phyloP scores from a whole-genome alignment of 345 rosid species.

The Populus deltoides region DNA sequence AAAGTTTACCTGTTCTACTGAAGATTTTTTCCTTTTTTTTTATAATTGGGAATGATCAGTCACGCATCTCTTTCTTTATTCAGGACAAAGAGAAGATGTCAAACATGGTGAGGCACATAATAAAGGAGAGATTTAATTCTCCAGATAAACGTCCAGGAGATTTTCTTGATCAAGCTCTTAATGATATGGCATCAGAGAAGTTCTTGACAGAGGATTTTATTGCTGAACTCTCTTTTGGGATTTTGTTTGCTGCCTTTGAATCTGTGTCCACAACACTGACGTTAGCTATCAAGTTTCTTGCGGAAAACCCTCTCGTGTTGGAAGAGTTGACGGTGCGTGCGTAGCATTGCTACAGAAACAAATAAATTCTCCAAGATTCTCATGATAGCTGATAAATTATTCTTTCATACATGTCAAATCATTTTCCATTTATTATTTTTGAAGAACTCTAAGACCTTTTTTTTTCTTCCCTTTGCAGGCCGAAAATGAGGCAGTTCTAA shows the following conservation, averaged over 20 bases:
- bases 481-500: not conserved
- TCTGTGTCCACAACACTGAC: conserved; percentile 9
- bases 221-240: conserved; percentile 22
- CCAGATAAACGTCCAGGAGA: conserved; percentile 15
- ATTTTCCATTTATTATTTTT: not conserved
- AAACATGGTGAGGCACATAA: conserved; percentile 1
- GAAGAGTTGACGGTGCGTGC: conserved; percentile 31
- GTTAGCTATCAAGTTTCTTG: conserved; percentile 26
- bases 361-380: not conserved
- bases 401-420: too few relatives aligned
- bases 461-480: not conserved
- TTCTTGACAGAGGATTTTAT: conserved; percentile 30
- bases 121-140: conserved; percentile 17
- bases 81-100: conserved; percentile 19
- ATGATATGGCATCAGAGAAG: conserved; percentile 23
- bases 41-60: not conserved
- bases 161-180: conserved; percentile 22
- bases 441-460: not conserved
- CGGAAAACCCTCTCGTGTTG: conserved; percentile 33
- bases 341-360: not conserved
- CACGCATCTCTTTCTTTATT: not conserved
- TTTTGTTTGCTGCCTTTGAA: conserved; percentile 21
- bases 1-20: too few relatives aligned
- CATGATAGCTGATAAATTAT: not conserved
- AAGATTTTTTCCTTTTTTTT: too few relatives aligned